Percentiles rank a stretch among this genome's conserved stretches.
Conservation (phyloP, 331 rosid species). For the Arachis monticola region DNA sequence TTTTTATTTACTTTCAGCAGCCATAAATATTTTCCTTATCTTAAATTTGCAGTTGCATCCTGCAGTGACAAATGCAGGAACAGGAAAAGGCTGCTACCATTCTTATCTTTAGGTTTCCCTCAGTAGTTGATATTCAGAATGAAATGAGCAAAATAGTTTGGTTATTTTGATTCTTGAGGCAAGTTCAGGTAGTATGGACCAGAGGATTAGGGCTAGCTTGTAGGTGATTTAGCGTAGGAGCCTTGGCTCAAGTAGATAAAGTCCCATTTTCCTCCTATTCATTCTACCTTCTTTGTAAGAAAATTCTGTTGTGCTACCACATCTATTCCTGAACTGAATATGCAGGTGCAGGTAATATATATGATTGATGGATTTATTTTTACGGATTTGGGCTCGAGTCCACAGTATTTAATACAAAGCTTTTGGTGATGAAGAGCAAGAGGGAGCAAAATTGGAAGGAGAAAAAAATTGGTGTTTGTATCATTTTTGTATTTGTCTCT, state of each 20-base stretch:
- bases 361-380: not conserved
- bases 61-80: constrained; percentile 63
- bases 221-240: constrained; percentile 44
- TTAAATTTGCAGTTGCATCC: constrained; percentile 62
- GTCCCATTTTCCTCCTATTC: constrained; percentile 16
- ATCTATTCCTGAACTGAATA: constrained; percentile 47
- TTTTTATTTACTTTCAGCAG: constrained; percentile 26
- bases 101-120: constrained; percentile 30
- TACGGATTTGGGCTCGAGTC: not conserved
- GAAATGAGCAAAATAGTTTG: constrained; percentile 31
- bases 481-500: too few relatives aligned
- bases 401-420: constrained; percentile 1
- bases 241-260: constrained; percentile 7
- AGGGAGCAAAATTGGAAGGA: too few relatives aligned
- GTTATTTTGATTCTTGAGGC: constrained; percentile 59
- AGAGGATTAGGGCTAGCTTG: constrained; percentile 62
- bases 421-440: too few relatives aligned
- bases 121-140: constrained; percentile 46
- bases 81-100: constrained; percentile 46
- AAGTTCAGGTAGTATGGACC: constrained; percentile 58
- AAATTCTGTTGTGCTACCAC: constrained; percentile 60
- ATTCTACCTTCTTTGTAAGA: constrained; percentile 1
- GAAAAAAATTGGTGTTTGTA: too few relatives aligned
- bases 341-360: constrained; percentile 41
- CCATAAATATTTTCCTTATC: constrained; percentile 30